These are phyloP conservation scores for Aspergillus sclerotiicarbonarius DNA, from an alignment of 495 filamentous ascomycete species.

Conservation along the genomic window DNA sequence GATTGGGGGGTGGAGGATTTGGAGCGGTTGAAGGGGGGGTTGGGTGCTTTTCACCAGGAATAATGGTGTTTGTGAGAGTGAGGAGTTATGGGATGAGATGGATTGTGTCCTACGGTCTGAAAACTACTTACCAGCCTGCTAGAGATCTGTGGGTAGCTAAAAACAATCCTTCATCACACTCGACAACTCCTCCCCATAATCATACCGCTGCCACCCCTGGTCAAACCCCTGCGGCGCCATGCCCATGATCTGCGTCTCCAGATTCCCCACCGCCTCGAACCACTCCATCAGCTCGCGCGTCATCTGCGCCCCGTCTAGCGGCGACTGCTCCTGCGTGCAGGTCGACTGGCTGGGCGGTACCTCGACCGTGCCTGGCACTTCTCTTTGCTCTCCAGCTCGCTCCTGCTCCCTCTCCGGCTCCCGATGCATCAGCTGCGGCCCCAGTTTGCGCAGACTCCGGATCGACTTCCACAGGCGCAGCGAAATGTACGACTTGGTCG, in stretches of 20 bases:
- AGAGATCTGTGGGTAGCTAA: too few species aligned
- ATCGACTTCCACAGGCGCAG: slow-evolving; percentile 62
- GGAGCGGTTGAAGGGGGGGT: slow-evolving; percentile 11
- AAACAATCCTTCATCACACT: slow-evolving; percentile 43
- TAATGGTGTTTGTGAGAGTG: too few species aligned
- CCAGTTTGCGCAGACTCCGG: slow-evolving; percentile 50
- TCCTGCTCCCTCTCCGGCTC: slow-evolving; percentile 4
- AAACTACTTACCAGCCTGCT: too few species aligned
- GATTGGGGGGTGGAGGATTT: slow-evolving; percentile 35
- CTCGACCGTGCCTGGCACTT: background rate
- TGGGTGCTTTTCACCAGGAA: background rate
- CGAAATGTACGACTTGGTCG: slow-evolving; percentile 54
- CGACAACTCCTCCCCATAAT: slow-evolving; percentile 38
- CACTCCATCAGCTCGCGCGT: slow-evolving; percentile 42
- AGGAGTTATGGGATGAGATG: too few species aligned
- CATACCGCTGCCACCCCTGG: slow-evolving; percentile 14
- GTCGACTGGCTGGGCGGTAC: background rate
- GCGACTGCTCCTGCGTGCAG: slow-evolving; percentile 26
- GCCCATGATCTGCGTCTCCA: slow-evolving; percentile 40
- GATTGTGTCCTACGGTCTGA: too few species aligned
- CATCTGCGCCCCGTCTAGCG: slow-evolving; percentile 37
- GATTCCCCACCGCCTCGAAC: slow-evolving; percentile 41
- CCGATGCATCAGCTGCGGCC: slow-evolving; percentile 40
- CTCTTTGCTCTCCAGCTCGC: background rate
- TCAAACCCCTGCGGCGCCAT: slow-evolving; percentile 24